Evolutionary conservation across 75 land plant genomes (phyloP), one percentile per base, ranked within the genome.

Genomic region (Selaginella tamariscina): DNA sequence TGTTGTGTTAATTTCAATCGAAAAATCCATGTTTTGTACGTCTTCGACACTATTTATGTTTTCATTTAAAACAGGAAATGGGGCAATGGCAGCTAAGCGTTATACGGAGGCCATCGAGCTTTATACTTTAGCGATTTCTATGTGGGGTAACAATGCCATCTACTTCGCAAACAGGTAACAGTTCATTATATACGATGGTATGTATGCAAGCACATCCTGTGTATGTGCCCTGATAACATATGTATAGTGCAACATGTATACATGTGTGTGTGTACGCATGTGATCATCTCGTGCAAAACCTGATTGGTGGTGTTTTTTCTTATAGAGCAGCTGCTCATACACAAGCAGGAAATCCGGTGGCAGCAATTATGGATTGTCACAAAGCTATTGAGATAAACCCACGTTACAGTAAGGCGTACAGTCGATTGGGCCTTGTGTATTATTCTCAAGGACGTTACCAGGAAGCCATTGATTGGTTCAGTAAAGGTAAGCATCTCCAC

Each of bases 241-340:
- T 31, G 55, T 24, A 31, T 11, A 23, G 0, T 24, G 27, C 27
- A 5, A 20, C 54, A 11, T 20, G 54, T 11, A 20, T 49, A 49
- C 11, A 49, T 49, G 54, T 11, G 20, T 11, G 54, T 11, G 54
- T 11, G 54, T 11, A 20, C 11, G 54, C 11, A n/a, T n/a, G 49
- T 39, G 49, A 39, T 39, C 49, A 39, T 5, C 49, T 39, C 15
- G 5, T 39, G 49, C 15, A 39, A 5, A 39, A 15, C 49, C 49
- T 39, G n/a, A n/a, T n/a, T n/a, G n/a, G n/a, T 39, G 5, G 11
- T 39, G 15, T 39, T 39, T 15, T 5, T 39, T 39, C 70, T 70
- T 62, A 33, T 80, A 89, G 91, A 83, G 96, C 96, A 71, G 88
- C 96, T 67, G 96, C 96, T 56, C 89, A 81, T 54, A 87, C 91